phyloP scores from a whole-genome alignment of 2,329 filamentous ascomycete genomes.

The Zasmidium cellare region DNA sequence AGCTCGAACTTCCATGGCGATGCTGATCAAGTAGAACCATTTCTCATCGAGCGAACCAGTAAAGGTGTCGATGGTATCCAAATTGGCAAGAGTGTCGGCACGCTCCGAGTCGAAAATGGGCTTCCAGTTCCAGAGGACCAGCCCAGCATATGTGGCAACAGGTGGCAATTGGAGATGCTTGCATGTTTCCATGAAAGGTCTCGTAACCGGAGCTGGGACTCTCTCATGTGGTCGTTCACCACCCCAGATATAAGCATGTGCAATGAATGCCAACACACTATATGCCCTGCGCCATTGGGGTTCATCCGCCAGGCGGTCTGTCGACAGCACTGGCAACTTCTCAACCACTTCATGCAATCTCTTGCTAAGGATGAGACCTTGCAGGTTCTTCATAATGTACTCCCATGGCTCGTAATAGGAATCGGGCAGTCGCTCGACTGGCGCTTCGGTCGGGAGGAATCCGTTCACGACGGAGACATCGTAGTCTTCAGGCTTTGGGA shows the following conservation, averaged over 20 bases:
- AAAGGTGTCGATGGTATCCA: constrained; percentile 84
- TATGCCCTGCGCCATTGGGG: constrained; percentile 91
- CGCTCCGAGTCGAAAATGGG: constrained; percentile 81
- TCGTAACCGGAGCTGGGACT: constrained; percentile 77
- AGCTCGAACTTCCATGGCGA: constrained; percentile 91
- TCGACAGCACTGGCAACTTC: constrained; percentile 78
- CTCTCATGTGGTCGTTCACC: constrained; percentile 68
- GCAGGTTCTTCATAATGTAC: constrained; percentile 78
- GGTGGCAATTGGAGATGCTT: constrained; percentile 75
- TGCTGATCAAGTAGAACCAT: constrained; percentile 96
- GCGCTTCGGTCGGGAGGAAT: constrained; percentile 81
- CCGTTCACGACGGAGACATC: constrained; percentile 76
- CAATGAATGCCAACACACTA: constrained; percentile 72
- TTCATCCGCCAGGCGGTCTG: constrained; percentile 75
- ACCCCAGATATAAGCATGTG: constrained; percentile 89
- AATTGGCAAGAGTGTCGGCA: constrained; percentile 80
- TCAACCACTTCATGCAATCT: constrained; percentile 79
- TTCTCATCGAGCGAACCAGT: constrained; percentile 95
- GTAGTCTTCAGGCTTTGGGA: constrained; percentile 67
- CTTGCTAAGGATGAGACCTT: constrained; percentile 81
- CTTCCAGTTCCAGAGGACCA: constrained; percentile 97
- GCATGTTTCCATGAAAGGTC: constrained; percentile 78
- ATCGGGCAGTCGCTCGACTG: constrained; percentile 78
- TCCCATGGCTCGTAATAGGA: constrained; percentile 97
- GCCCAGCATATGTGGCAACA: constrained; percentile 88